Evolutionary conservation across 306 rosid genomes (phyloP).

Genomic region (Cucumis sativus): DNA sequence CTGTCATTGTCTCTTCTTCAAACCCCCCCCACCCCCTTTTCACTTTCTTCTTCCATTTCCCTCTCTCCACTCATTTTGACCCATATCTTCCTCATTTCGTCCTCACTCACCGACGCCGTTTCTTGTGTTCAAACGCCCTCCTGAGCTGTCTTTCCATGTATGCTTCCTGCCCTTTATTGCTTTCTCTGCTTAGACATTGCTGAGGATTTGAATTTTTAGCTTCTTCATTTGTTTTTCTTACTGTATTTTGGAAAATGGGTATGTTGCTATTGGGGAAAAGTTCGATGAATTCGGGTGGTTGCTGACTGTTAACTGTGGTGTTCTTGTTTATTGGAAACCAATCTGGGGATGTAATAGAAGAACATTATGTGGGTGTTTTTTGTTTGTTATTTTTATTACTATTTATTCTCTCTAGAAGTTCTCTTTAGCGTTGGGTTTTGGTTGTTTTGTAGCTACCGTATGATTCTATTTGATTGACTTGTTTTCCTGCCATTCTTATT

Average conservation of each 20-base stretch:
- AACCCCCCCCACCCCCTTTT: not conserved
- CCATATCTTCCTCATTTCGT: not conserved
- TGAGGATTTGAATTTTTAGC: not conserved
- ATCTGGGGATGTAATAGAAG: not conserved
- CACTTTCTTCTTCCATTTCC: not conserved
- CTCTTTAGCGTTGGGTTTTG: not conserved
- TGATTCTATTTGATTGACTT: not conserved
- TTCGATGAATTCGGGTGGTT: not conserved
- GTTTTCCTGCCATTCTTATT: not conserved
- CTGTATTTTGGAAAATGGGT: not conserved
- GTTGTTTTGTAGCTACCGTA: not conserved
- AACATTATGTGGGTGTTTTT: not conserved
- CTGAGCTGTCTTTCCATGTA: not conserved
- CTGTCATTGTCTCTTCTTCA: not conserved
- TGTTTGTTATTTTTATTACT: not conserved
- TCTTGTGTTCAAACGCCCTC: not conserved
- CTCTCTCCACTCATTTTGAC: not conserved
- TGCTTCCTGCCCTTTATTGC: not conserved
- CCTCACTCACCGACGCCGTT: not conserved
- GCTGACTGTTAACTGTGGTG: not conserved
- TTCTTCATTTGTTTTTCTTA: not conserved
- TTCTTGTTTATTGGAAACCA: not conserved
- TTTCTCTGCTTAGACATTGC: not conserved
- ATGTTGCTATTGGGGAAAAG: not conserved
- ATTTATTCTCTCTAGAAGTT: not conserved